These are phyloP conservation scores for Lactarius hatsudake DNA, from an alignment of 768 basidiomycete genomes.

Conservation along the genomic window DNA sequence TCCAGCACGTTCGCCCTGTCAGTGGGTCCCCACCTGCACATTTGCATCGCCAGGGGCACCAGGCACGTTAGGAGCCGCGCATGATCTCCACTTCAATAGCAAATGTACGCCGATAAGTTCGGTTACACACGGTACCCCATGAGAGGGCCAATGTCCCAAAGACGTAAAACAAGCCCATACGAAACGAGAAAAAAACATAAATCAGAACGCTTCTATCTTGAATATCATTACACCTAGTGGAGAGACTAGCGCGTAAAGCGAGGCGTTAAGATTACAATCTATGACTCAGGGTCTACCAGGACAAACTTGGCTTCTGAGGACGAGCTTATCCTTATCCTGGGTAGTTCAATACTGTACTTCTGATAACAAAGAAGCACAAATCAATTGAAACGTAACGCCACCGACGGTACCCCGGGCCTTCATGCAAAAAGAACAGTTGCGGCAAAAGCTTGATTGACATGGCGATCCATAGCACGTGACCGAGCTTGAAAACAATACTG, in stretches of 20 bases:
- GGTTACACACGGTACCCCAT: neutral
- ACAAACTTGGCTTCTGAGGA: neutral
- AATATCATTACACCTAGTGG: neutral
- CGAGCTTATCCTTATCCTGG: constrained; percentile 1
- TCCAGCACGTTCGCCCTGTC: neutral
- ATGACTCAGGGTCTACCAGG: neutral
- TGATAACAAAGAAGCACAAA: constrained; percentile 5
- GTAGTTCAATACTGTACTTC: neutral
- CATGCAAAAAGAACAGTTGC: constrained; percentile 2
- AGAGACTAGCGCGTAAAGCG: neutral
- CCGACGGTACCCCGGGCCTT: neutral
- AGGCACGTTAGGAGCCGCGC: neutral
- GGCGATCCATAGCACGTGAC: neutral
- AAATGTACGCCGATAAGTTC: neutral
- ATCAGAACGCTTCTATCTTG: neutral
- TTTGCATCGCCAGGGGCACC: neutral
- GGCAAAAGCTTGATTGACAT: constrained; percentile 11
- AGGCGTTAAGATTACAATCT: neutral
- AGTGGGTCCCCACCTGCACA: neutral
- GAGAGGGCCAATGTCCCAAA: neutral
- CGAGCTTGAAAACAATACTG: neutral
- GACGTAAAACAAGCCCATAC: neutral
- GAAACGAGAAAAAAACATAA: neutral
- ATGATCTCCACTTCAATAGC: neutral
- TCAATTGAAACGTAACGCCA: neutral